Conservation (phyloP, 345 rosid species). For the Ceriops tagal region DNA sequence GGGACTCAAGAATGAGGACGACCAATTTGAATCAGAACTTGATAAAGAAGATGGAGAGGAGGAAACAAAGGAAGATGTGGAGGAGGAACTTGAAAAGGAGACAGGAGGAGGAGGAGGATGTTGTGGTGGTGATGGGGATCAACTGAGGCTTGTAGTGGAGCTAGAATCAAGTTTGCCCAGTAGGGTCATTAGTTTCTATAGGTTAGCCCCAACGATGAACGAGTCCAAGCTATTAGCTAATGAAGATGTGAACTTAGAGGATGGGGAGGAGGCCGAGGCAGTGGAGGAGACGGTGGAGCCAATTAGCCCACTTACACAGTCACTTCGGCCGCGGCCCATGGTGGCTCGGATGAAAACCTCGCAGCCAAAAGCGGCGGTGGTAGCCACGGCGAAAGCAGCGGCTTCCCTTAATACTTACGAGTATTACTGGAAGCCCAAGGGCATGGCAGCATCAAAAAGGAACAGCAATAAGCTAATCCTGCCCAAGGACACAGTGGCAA, state of each 20-base stretch:
- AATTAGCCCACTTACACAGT: slow-evolving; percentile 39
- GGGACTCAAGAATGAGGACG: slow-evolving; percentile 1
- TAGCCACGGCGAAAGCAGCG: slow-evolving; percentile 29
- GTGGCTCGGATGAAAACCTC: slow-evolving; percentile 37
- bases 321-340: slow-evolving; percentile 56
- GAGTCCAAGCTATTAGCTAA: slow-evolving; percentile 46
- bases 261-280: slow-evolving; percentile 13
- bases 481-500: slow-evolving; percentile 18
- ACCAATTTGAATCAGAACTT: slow-evolving; percentile 17
- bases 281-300: slow-evolving; percentile 16
- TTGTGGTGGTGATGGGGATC: slow-evolving; percentile 15
- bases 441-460: slow-evolving; percentile 6
- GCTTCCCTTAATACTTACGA: slow-evolving; percentile 53
- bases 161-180: slow-evolving; percentile 34
- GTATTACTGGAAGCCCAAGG: slow-evolving; percentile 57
- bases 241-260: slow-evolving; percentile 24
- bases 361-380: slow-evolving; percentile 17
- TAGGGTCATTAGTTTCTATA: slow-evolving; percentile 43
- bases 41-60: slow-evolving; percentile 22
- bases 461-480: slow-evolving; percentile 11
- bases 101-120: slow-evolving; percentile 9
- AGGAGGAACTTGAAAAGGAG: slow-evolving; percentile 17
- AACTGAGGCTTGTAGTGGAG: slow-evolving; percentile 25
- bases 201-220: slow-evolving; percentile 48
- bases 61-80: slow-evolving; percentile 6